These are phyloP conservation scores for Verticillium tricorpus DNA, from an alignment of 2,329 filamentous ascomycete species.

Conservation along the genomic window DNA sequence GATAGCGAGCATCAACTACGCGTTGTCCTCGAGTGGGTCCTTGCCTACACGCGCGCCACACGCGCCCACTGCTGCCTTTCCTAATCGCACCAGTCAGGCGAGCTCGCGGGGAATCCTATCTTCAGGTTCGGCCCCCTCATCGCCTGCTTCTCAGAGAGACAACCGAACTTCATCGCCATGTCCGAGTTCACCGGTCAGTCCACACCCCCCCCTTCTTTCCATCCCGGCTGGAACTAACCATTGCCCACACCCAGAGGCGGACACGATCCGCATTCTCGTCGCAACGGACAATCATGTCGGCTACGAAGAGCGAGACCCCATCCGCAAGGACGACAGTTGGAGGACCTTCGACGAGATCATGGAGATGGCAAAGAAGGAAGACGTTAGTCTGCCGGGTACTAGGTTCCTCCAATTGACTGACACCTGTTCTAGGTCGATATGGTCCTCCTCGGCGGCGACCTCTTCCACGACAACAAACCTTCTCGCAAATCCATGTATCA, in stretches of 20 bases:
- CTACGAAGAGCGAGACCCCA: constrained; percentile 86
- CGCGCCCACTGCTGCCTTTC: background rate
- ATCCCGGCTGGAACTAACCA: background rate
- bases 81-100: background rate
- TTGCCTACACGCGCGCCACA: background rate
- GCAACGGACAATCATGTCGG: constrained; percentile 98
- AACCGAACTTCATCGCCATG: background rate
- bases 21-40: background rate
- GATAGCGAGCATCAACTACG: background rate
- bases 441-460: constrained; percentile 88
- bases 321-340: constrained; percentile 97
- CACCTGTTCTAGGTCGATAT: constrained; percentile 67
- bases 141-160: background rate
- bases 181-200: background rate
- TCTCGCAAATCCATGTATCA: constrained; percentile 95
- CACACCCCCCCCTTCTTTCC: background rate
- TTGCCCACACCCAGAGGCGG: constrained; percentile 42
- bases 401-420: background rate
- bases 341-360: constrained; percentile 93
- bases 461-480: constrained; percentile 98
- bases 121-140: background rate
- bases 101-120: background rate
- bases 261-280: constrained; percentile 91
- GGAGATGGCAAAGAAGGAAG: constrained; percentile 76
- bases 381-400: constrained; percentile 47